A percentile compares a stretch with the other conserved stretches of the same genome.
These are phyloP conservation scores for Myxozyma lipomycoides DNA, from an alignment of 805 yeast genomes.

Conservation along the genomic window DNA sequence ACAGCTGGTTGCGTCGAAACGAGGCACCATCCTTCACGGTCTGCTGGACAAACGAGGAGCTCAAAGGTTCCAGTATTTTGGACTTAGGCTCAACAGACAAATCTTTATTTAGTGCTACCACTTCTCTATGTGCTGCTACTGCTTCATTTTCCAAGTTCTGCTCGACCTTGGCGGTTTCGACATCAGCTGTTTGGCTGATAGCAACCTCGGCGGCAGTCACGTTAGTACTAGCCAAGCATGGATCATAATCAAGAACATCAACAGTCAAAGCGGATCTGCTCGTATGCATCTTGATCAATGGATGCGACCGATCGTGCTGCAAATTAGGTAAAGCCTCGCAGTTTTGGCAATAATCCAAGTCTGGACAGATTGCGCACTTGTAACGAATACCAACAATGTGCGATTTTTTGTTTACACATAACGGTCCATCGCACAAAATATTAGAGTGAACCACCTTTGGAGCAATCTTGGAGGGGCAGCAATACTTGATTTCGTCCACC, in stretches of 20 bases:
- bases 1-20: constrained; percentile 15
- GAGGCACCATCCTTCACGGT: constrained; percentile 10
- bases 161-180: not conserved
- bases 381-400: constrained; percentile 44
- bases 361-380: constrained; percentile 47
- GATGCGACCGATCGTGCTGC: constrained; percentile 26
- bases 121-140: not conserved
- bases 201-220: constrained; percentile 1
- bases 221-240: not conserved
- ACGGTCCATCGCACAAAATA: constrained; percentile 34
- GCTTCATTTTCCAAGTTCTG: not conserved
- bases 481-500: constrained; percentile 6
- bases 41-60: constrained; percentile 10
- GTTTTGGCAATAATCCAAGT: constrained; percentile 48
- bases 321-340: constrained; percentile 34
- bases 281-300: constrained; percentile 37
- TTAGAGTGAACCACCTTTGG: constrained; percentile 15
- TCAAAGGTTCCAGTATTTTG: not conserved
- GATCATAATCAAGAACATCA: not conserved
- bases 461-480: not conserved
- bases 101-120: not conserved
- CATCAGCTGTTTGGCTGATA: not conserved
- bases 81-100: not conserved
- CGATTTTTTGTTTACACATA: constrained; percentile 20
- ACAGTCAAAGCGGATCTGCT: constrained; percentile 12